Base-by-base conservation (phyloP, 2,329 filamentous ascomycete genomes). In the Sarocladium oryzae region DNA sequence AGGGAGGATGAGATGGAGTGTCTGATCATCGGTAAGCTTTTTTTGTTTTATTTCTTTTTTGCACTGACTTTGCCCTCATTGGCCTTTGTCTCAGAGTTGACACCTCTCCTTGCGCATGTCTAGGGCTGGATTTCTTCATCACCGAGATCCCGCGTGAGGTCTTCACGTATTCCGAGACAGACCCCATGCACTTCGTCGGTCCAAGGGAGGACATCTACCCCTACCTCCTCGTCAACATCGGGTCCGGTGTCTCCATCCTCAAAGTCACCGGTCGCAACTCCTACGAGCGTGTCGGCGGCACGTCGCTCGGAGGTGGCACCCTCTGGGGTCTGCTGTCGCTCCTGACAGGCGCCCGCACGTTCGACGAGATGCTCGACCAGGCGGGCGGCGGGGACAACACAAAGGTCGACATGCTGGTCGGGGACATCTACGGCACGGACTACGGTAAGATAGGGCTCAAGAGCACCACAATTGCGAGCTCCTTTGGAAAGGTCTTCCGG, bases 1-100 rank as follows among this genome's bases (percentile, higher is more conserved):
- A 78, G 90, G 38, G 93, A 97, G 69, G 93, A 99, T 63, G 93
- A 99, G 71, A 99, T 99, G 93, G 90, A 96, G 68, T 99, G 93
- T 65, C 73, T 99, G 53, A 99, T 99, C 56, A 93, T 93, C 62
- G 90, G 88, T 90, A 68, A 43, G 40, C 23, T 26, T 15, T 32
- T 15, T n/a, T n/a, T n/a, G n/a, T n/a, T n/a, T n/a, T n/a, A n/a
- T 32, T 15, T 32, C 15, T 8, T 15, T 8, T 32, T 32, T 15
- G 35, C 7, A 13, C 35, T 38, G 7, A 13, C n/a, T 38, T 11
- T 38, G 35, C 10, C 35, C n/a, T n/a, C n/a, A n/a, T 38, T 9
- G 9, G 10, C 35, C 7, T 7, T n/a, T n/a, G n/a, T n/a, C n/a
- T n/a, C n/a, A n/a, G n/a, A n/a, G n/a, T n/a, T n/a, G n/a, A n/a